A percentile compares a stretch with the other conserved stretches of the same genome.
phyloP scores from a whole-genome alignment of 306 rosid genomes.

The Canavalia ensiformis region DNA sequence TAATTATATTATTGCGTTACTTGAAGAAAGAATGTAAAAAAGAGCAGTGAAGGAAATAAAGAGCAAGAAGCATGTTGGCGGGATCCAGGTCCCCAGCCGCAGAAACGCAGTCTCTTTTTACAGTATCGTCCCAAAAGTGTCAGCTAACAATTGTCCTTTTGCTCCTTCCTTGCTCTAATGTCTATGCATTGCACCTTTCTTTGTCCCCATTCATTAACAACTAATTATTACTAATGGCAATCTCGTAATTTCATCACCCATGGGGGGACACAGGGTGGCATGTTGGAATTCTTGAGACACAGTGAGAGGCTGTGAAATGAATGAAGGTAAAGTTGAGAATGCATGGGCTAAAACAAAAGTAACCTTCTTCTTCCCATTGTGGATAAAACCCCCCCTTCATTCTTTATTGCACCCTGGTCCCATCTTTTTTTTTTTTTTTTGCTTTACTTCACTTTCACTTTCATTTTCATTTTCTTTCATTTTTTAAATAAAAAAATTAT shows the following conservation, averaged over 20 bases:
- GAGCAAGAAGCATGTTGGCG: conserved; percentile 64
- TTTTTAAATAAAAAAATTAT: neutral
- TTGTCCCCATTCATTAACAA: conserved; percentile 38
- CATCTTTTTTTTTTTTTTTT: conserved; percentile 18
- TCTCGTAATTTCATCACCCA: conserved; percentile 36
- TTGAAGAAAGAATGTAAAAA: no score
- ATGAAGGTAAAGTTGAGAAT: conserved; percentile 20
- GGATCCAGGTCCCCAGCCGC: conserved; percentile 47
- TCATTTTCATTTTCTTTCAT: neutral
- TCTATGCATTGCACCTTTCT: conserved; percentile 13
- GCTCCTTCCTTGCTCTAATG: conserved; percentile 35
- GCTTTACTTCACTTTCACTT: conserved; percentile 28
- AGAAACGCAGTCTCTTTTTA: conserved; percentile 53
- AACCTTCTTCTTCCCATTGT: conserved; percentile 36
- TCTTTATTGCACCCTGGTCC: conserved; percentile 45
- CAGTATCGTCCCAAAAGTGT: conserved; percentile 44
- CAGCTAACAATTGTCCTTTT: conserved; percentile 57
- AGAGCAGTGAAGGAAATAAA: neutral
- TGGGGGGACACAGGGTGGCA: conserved; percentile 37
- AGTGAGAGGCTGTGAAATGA: conserved; percentile 43
- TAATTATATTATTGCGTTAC: no score
- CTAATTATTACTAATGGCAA: conserved; percentile 39
- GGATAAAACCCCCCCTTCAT: conserved; percentile 29
- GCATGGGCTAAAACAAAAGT: conserved; percentile 46
- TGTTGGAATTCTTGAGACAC: conserved; percentile 78